phyloP scores from a whole-genome alignment of 768 basidiomycete genomes.

The Leucogyrophana mollusca region DNA sequence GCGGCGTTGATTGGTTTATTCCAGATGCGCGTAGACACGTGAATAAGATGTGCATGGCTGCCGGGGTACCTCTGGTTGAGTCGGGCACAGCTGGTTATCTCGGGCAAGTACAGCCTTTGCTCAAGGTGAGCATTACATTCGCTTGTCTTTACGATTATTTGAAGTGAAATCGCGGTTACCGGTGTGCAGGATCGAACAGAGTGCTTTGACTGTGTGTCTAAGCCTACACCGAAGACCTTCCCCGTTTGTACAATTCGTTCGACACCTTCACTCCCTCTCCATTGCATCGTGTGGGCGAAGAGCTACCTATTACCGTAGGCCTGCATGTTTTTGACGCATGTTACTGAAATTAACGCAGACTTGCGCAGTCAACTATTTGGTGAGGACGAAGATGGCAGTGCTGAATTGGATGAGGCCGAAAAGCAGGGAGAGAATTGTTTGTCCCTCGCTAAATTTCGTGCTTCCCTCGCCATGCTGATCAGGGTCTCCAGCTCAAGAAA shows the following conservation, averaged over 20 bases:
- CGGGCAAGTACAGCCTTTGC: slow-evolving; percentile 92
- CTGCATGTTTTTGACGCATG: background rate
- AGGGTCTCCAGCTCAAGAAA: slow-evolving; percentile 70
- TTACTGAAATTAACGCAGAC: background rate
- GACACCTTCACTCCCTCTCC: slow-evolving; percentile 95
- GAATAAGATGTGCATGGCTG: slow-evolving; percentile 97
- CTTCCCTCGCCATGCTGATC: background rate
- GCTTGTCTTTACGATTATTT: background rate
- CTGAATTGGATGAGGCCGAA: slow-evolving; percentile 89
- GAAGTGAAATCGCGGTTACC: slow-evolving; percentile 1
- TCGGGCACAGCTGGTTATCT: slow-evolving; percentile 96
- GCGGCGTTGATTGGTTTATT: too few species aligned
- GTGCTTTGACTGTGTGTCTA: slow-evolving; percentile 95
- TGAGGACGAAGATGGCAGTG: slow-evolving; percentile 79
- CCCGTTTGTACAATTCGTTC: slow-evolving; percentile 98
- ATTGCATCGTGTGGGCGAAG: slow-evolving; percentile 99
- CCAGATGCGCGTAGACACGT: slow-evolving; percentile 92
- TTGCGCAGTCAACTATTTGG: slow-evolving; percentile 84
- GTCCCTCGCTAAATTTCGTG: slow-evolving; percentile 14
- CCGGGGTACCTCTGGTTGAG: slow-evolving; percentile 86
- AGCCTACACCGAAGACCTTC: slow-evolving; percentile 90
- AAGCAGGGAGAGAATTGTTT: slow-evolving; percentile 91
- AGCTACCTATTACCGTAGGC: slow-evolving; percentile 90
- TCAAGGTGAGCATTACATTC: slow-evolving; percentile 57
- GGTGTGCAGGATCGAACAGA: slow-evolving; percentile 73